Conservation (phyloP, 2,329 filamentous ascomycete species). For the Rhytidhysteron rufulum region DNA sequence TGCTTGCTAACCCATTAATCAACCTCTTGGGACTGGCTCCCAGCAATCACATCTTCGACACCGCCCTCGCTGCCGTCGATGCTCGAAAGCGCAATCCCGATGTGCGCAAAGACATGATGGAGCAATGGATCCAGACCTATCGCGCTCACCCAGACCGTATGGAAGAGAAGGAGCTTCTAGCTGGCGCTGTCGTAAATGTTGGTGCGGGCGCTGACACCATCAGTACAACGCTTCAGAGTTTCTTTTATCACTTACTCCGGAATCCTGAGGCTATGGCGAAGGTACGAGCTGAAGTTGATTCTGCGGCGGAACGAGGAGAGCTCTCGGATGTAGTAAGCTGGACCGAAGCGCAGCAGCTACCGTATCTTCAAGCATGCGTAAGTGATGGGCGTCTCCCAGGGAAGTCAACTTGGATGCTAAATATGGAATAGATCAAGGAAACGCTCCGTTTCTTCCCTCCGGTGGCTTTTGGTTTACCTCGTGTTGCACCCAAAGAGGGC, state of each 20-base stretch:
- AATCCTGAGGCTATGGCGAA: constrained; percentile 12
- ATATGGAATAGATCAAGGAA: constrained; percentile 38
- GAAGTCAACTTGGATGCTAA: constrained; percentile 30
- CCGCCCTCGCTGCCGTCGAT: constrained; percentile 27
- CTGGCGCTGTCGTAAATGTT: constrained; percentile 31
- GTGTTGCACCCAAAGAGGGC: constrained; percentile 27
- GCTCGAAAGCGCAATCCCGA: constrained; percentile 29
- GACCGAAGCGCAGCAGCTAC: constrained; percentile 26
- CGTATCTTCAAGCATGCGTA: constrained; percentile 34
- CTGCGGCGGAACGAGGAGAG: constrained; percentile 3
- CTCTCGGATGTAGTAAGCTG: constrained; percentile 9
- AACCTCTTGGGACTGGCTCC: constrained; percentile 33
- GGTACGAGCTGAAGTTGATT: constrained; percentile 21
- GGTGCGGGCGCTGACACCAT: constrained; percentile 39
- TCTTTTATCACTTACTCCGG: constrained; percentile 35
- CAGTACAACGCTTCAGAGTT: constrained; percentile 29
- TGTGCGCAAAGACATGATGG: constrained; percentile 33
- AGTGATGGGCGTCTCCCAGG: constrained; percentile 7
- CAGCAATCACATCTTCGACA: constrained; percentile 38
- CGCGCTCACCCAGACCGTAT: constrained; percentile 31
- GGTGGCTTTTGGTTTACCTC: constrained; percentile 24
- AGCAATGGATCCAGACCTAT: constrained; percentile 33
- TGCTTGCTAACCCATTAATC: constrained; percentile 36
- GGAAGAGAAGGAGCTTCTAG: constrained; percentile 31
- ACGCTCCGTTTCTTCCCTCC: constrained; percentile 32